Percentiles rank a stretch among this genome's conserved stretches.
Evolutionary conservation across 2,329 filamentous ascomycete genomes (phyloP).

Genomic region (Exophiala alcalophila): DNA sequence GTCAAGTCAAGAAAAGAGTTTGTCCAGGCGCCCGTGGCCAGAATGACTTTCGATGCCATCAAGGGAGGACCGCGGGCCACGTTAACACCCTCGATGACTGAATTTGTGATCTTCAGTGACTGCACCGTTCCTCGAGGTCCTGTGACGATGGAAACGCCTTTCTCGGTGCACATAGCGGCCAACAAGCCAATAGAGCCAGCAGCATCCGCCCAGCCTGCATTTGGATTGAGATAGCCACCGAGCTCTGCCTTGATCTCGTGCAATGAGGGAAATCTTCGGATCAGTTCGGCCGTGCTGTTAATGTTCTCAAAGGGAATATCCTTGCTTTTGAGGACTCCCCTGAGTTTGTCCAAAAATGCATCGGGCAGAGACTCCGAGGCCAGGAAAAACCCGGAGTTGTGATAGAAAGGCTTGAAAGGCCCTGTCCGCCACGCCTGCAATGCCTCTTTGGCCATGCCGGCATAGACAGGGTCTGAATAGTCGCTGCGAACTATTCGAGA

Average conservation of each 20-base stretch:
- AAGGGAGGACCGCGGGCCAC: conserved; percentile 52
- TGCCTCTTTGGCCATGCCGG: conserved; percentile 34
- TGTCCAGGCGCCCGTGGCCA: conserved; percentile 90
- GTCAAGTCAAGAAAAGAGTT: conserved; percentile 70
- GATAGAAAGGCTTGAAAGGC: conserved; percentile 21
- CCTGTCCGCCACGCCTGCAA: conserved; percentile 22
- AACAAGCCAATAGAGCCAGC: conserved; percentile 32
- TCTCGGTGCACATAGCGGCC: conserved; percentile 4
- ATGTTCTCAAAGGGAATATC: neutral
- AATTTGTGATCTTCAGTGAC: conserved; percentile 30
- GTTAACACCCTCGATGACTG: conserved; percentile 58
- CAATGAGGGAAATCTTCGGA: conserved; percentile 38
- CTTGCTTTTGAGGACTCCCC: neutral
- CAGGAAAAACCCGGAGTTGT: conserved; percentile 25
- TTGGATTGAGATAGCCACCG: conserved; percentile 44
- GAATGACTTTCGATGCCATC: conserved; percentile 68
- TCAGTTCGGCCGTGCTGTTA: conserved; percentile 28
- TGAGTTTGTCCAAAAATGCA: conserved; percentile 23
- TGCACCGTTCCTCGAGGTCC: conserved; percentile 16
- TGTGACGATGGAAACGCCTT: conserved; percentile 18
- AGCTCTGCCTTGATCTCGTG: conserved; percentile 41
- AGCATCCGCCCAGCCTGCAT: conserved; percentile 45
- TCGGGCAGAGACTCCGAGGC: conserved; percentile 32
- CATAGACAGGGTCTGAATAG: conserved; percentile 34
- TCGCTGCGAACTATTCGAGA: conserved; percentile 37